Base-by-base conservation (phyloP, 768 basidiomycete genomes). In the Tylopilus sp. region DNA sequence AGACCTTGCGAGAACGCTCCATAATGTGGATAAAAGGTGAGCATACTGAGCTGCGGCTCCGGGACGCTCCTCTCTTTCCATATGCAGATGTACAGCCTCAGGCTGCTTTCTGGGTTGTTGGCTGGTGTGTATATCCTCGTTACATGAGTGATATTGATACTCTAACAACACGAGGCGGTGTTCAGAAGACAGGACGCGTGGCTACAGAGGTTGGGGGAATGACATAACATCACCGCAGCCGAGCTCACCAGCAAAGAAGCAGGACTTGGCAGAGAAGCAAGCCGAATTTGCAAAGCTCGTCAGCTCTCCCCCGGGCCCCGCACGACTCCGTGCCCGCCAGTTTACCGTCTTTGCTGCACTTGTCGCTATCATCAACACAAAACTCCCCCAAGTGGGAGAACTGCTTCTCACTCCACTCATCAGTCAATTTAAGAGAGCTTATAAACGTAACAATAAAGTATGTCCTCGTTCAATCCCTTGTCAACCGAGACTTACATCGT, bases 381-480 rank as follows among this genome's bases (percentile, higher is more conserved):
- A 99, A 69, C 76, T 99, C 22, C 97, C 97, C 2, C 91, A 93
- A 70, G 89, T 98, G 21, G 97, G 95, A 41, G 97, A 99, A 70
- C 71, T 99, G 39, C 78, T 98, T 35, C 70, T 99, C 33, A 86
- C 81, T 52, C 81, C 97, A 18, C 78, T 99, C 40, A 86, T 98
- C 54, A 93, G 91, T 69, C 97, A 98, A 71, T 99, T 98, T 73
- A 76, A 95, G 57, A 79, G 93, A 52, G 82, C 93, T 2, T 98
- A 92, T 71, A 98, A 98, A 69, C 80, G 97, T 22, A 98, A 98
- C 64, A 95, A 98, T 74, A 99, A 99, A 76, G 95, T 91, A 55
- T 47, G 81, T 70, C 17, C 3, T 40, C 17, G 9, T 31, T 15
- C 0, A 35, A 36, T 44, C 8, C 3, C 4, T 22, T 21, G 23